phyloP scores from a whole-genome alignment of 306 rosid species.

The Amphicarpaea edgeworthii region DNA sequence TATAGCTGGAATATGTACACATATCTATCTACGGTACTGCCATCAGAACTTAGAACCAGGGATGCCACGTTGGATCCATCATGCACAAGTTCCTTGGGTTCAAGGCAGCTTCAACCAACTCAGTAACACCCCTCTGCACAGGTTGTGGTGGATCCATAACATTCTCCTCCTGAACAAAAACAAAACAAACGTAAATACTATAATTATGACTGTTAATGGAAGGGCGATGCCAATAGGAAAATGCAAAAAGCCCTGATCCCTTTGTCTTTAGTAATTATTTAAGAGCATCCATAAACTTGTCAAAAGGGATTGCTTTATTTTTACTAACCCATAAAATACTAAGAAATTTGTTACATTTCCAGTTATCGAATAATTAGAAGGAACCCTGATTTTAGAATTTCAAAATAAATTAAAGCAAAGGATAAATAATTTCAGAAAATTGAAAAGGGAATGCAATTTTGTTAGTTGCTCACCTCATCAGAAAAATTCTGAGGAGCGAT shows the following conservation, averaged over 20 bases:
- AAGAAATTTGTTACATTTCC: constrained; percentile 3
- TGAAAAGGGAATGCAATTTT: not conserved
- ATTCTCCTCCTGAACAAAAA: constrained; percentile 81
- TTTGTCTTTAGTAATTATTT: not conserved
- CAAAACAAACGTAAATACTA: constrained; percentile 25
- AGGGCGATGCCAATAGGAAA: not conserved
- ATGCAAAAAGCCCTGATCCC: not conserved
- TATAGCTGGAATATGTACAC: constrained; percentile 37
- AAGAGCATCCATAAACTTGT: constrained; percentile 3
- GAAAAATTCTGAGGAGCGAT: constrained; percentile 89
- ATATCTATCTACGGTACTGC: constrained; percentile 28
- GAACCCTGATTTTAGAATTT: not conserved
- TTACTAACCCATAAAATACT: constrained; percentile 4
- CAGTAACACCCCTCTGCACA: constrained; percentile 92
- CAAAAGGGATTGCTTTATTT: constrained; percentile 3
- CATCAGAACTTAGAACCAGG: constrained; percentile 74
- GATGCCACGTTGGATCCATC: constrained; percentile 99
- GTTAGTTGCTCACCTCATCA: constrained; percentile 78
- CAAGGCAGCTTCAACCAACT: constrained; percentile 95
- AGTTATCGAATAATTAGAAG: not conserved
- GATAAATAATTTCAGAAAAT: not conserved
- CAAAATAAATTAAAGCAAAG: constrained; percentile 13
- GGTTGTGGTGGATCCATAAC: constrained; percentile 88
- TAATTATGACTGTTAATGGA: too few species aligned
- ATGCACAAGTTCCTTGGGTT: constrained; percentile 94